Evolutionary conservation across 306 rosid species (phyloP), one percentile per base, ranked within the genome.

Genomic region (Ochetophila trinervis): DNA sequence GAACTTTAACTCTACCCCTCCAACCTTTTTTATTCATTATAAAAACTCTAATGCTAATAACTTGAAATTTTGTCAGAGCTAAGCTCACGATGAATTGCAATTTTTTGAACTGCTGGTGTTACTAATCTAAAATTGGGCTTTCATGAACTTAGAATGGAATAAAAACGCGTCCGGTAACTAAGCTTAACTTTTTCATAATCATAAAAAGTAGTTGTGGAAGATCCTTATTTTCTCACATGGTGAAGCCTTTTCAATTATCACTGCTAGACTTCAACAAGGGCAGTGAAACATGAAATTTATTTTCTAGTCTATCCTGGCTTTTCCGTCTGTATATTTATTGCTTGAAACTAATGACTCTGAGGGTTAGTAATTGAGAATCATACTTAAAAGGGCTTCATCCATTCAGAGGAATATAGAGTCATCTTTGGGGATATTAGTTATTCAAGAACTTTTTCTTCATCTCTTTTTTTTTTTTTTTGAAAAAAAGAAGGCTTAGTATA

Each of bases 261-360:
- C 12, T 20, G 10, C 48, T 32, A 34, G 40, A 69, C 24, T 30
- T 36, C 6, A 13, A 30, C 53, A 13, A 53, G 54, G 45, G 47
- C n/a, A 60, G 37, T 53, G 37, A 74, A 74, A 12, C 37, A 57
- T 45, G 52, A 27, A 34, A 68, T n/a, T 53, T 23, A 34, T 32
- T 3, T 60, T 3, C 45, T 40, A 8, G 47, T 21, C 12, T 22
- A 0, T 34, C 5, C 0, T 23, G 12, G 40, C 60, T 32, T 23
- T 2, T 11, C 14, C 45, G 23, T 14, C 45, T 11, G 8, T 15
- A 50, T 9, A 22, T 8, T 30, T 54, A 9, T 60, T 5, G 13
- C 13, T 52, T 13, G 13, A 16, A 66, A 54, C 60, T 60, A 48
- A 54, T 23, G 12, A 11, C 2, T 11, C 21, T 30, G 22, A 18